These are phyloP conservation scores for Trichothecium sympodiale DNA, from an alignment of 2,329 filamentous ascomycete genomes.

Conservation along the genomic window DNA sequence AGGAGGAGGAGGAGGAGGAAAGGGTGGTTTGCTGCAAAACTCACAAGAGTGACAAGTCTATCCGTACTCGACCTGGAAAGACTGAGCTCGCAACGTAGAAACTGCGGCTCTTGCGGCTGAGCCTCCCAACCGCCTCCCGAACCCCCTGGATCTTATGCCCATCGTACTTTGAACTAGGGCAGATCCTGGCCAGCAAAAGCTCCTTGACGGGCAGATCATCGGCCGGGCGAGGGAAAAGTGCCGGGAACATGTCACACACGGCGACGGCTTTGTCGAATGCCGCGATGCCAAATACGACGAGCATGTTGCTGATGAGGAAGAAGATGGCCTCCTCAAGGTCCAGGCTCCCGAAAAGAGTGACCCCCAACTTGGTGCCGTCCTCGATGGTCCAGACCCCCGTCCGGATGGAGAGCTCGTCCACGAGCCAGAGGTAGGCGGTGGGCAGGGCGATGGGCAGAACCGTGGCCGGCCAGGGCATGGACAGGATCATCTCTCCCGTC, in stretches of 20 bases:
- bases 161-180: constrained; percentile 39
- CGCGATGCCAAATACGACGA: constrained; percentile 59
- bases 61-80: constrained; percentile 56
- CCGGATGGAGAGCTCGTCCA: constrained; percentile 57
- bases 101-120: constrained; percentile 57
- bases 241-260: constrained; percentile 51
- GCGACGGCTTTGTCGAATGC: constrained; percentile 61
- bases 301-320: constrained; percentile 57
- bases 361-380: constrained; percentile 52
- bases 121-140: constrained; percentile 43
- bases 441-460: constrained; percentile 49
- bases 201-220: constrained; percentile 31
- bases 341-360: constrained; percentile 51
- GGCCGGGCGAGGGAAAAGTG: constrained; percentile 39
- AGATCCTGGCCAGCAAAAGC: constrained; percentile 39
- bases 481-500: constrained; percentile 52
- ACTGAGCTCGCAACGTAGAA: constrained; percentile 63
- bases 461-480: constrained; percentile 46
- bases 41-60: constrained; percentile 54
- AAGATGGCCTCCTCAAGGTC: constrained; percentile 68
- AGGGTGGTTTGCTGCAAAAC: too few species aligned
- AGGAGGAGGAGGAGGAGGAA: too few species aligned
- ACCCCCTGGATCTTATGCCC: constrained; percentile 45
- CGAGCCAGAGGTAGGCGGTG: constrained; percentile 60
- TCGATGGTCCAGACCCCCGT: constrained; percentile 64